A percentile compares a stretch with the other conserved stretches of the same genome.
These are phyloP conservation scores for Pseudogymnoascus sp. DNA, from an alignment of 2,329 filamentous ascomycete species.

Conservation along the genomic window DNA sequence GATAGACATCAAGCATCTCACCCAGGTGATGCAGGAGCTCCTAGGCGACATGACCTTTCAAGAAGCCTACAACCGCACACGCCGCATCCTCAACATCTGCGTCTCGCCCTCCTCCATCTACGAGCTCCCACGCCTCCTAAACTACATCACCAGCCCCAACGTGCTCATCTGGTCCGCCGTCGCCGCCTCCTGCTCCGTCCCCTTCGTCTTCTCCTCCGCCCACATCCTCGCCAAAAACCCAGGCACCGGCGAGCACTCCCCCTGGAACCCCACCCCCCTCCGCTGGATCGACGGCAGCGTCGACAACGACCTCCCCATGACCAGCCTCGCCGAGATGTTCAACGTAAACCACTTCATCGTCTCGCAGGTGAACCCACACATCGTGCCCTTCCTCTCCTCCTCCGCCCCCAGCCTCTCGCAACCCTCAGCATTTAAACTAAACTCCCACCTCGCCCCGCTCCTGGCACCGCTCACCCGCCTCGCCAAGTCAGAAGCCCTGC, in stretches of 20 bases:
- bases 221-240: constrained; percentile 80
- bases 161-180: constrained; percentile 96
- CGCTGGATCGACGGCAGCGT: constrained; percentile 92
- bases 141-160: constrained; percentile 89
- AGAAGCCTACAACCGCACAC: constrained; percentile 90
- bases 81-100: constrained; percentile 86
- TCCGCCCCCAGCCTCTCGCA: constrained; percentile 50
- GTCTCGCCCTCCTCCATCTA: constrained; percentile 84
- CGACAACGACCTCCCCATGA: constrained; percentile 89
- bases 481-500: constrained; percentile 71
- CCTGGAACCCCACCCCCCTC: constrained; percentile 81
- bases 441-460: constrained; percentile 35
- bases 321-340: constrained; percentile 84
- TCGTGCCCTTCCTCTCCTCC: constrained; percentile 74
- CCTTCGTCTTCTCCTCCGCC: constrained; percentile 73
- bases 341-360: constrained; percentile 98
- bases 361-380: constrained; percentile 91
- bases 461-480: constrained; percentile 61
- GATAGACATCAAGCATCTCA: constrained; percentile 77
- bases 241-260: constrained; percentile 64
- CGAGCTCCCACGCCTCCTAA: constrained; percentile 77
- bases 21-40: constrained; percentile 70
- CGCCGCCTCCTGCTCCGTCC: constrained; percentile 90
- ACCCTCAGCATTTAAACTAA: constrained; percentile 33
- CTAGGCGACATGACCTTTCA: constrained; percentile 90